These are phyloP conservation scores for Gossypium davidsonii DNA, from an alignment of 441 rosid genomes.

Conservation along the genomic window DNA sequence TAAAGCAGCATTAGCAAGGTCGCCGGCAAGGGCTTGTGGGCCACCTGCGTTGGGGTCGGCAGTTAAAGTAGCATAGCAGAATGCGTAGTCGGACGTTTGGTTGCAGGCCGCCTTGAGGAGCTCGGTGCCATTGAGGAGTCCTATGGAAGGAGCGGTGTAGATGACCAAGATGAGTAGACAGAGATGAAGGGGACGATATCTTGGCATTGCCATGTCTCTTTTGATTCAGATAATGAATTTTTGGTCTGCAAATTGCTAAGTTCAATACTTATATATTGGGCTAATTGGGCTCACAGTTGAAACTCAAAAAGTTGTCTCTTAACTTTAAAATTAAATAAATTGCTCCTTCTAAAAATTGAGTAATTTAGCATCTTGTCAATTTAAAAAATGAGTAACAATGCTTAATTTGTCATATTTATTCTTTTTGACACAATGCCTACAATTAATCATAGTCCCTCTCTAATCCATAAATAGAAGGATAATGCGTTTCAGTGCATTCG, in stretches of 20 bases:
- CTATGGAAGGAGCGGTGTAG: not conserved
- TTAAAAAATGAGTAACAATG: too few relatives aligned
- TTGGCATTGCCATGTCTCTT: constrained; percentile 6
- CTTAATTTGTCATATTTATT: too few relatives aligned
- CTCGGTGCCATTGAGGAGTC: not conserved
- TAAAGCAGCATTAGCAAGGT: constrained; percentile 27
- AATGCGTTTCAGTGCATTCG: too few relatives aligned
- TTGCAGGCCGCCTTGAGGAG: constrained; percentile 21
- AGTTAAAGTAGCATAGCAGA: constrained; percentile 16
- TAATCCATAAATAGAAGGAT: too few relatives aligned
- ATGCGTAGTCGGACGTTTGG: constrained; percentile 15
- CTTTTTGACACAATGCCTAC: too few relatives aligned
- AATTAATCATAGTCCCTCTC: rapidly evolving
- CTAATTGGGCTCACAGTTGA: not conserved
- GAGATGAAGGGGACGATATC: not conserved
- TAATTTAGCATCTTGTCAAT: too few relatives aligned
- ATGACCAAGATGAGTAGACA: not conserved
- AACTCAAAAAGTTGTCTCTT: not conserved
- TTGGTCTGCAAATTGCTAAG: not conserved
- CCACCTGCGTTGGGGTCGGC: constrained; percentile 15
- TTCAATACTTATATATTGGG: not conserved
- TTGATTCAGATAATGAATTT: not conserved
- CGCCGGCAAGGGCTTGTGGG: constrained; percentile 23
- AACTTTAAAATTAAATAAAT: too few relatives aligned
- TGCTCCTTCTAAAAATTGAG: too few relatives aligned